Base-by-base conservation (phyloP, 106 monocot genomes). In the Gastrodia elata region DNA sequence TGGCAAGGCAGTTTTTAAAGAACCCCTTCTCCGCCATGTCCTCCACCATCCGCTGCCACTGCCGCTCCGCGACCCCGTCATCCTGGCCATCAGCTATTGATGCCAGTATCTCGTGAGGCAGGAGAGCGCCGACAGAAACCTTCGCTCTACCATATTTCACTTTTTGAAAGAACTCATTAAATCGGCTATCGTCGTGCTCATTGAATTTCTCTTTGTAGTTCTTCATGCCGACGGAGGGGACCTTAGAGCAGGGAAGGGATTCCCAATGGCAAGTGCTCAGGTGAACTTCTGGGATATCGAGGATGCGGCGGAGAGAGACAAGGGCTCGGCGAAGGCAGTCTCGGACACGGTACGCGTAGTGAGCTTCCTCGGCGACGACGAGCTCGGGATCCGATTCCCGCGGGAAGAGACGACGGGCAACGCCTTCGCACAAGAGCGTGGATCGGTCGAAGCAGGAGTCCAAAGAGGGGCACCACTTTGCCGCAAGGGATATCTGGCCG, bases 211-310 rank as follows among this genome's bases (percentile, higher is more conserved):
- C 41, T 22, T 81, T 88, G 76, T 88, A 91, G 71, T 71, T 88
- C 73, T 86, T 91, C 91, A 91, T 91, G 79, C 88, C 91, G 36
- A 91, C 91, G 18, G 88, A 91, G 20, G 91, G 88, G 34, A 91
- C 91, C 16, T 88, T 81, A 64, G 82, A 74, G 83, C 88, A 91
- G 2, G 88, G 87, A 32, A 88, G 82, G 39, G 49, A 30, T 10
- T 71, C 72, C 88, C 91, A 91, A 25, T 78, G 57, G n/a, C 75
- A 14, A 18, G 80, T 75, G 65, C 79, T 75, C 59, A 88, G 88
- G 68, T 83, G 88, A 4, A 91, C 85, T 80, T 88, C 91, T 15
- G 91, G 91, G 13, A 91, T 75, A 38, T 91, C 64, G 41, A 88
- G 83, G 10, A 65, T 81, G 32, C 71, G 48, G 38, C 85, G 83